Evolutionary conservation across 2,329 filamentous ascomycete species (phyloP).

Genomic region (Dactylella cylindrospora): DNA sequence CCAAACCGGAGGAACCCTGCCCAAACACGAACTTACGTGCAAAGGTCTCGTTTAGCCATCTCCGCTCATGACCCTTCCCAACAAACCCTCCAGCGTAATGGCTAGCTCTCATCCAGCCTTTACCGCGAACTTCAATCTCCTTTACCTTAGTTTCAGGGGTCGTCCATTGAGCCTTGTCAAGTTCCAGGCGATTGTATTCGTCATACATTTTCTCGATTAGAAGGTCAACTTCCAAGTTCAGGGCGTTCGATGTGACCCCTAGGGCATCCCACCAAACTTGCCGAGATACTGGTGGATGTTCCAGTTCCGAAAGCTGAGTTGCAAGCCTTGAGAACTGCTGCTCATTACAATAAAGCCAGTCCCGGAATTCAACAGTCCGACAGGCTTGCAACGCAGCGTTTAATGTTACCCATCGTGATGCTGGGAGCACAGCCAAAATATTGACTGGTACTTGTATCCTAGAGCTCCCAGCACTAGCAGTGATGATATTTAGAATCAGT

Average conservation of each 20-base stretch:
- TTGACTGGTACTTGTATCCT: conserved; percentile 38
- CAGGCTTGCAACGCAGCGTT: conserved; percentile 23
- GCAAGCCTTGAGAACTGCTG: conserved; percentile 37
- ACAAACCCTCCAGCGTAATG: conserved; percentile 34
- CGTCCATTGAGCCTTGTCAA: conserved; percentile 35
- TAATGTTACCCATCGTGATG: conserved; percentile 26
- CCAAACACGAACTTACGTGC: conserved; percentile 37
- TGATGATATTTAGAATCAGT: conserved; percentile 37
- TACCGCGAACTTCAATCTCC: conserved; percentile 39
- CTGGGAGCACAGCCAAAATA: conserved; percentile 27
- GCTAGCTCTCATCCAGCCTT: conserved; percentile 37
- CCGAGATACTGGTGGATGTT: conserved; percentile 16
- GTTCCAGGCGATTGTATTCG: conserved; percentile 31
- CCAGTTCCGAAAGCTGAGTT: conserved; percentile 33
- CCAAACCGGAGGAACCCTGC: conserved; percentile 21
- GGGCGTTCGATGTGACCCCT: conserved; percentile 22
- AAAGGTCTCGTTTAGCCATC: conserved; percentile 38
- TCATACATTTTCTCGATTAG: conserved; percentile 43
- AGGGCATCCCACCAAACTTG: conserved; percentile 43
- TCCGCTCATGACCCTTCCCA: conserved; percentile 35
- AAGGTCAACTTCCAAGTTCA: conserved; percentile 38
- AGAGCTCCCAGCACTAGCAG: conserved; percentile 28
- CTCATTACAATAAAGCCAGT: conserved; percentile 42
- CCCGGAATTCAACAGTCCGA: conserved; percentile 37
- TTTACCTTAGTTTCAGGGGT: conserved; percentile 30